Base-by-base conservation (phyloP, 2,329 filamentous ascomycete species). In the Ophiostoma australiae region DNA sequence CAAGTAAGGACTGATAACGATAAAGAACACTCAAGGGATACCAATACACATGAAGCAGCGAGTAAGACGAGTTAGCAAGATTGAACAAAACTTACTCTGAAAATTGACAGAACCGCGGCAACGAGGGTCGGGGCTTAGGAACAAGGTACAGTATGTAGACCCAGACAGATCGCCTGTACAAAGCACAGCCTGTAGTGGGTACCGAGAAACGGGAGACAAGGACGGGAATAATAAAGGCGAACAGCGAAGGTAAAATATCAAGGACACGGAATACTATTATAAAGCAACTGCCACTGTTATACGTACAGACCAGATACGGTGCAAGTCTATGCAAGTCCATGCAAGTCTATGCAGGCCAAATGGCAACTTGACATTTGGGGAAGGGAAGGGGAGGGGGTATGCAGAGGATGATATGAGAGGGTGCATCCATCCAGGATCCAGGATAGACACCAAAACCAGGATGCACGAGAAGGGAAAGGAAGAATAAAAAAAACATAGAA, bases 171-270 rank as follows among this genome's bases (percentile, higher is more conserved):
- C 23, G 23, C 48, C 7, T 23, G 48, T 55, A 31, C 27, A 31
- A 31, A 31, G 27, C 3, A 58, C 7, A 27, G 52, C n/a, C 23
- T 63, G 58, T 63, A 33, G 58, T 27, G 58, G 58, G 58, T 31
- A 63, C 58, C 23, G 13, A 63, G 58, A 33, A 33, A 66, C 79
- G 76, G 73, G 75, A 72, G 72, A 8, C 58, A 33, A 33, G 27
- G 27, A 17, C 58, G 55, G 69, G 68, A 67, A 67, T 61, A 72
- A 48, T 48, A 44, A 66, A 66, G 35, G 13, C n/a, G 20, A 39
- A 27, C 61, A 65, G 27, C 37, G 61, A 31, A 17, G 52, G 27
- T 63, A 63, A 55, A 44, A 52, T 37, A 71, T 17, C 23, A 33
- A 37, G 1, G 68, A 48, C 61, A 33, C 23, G 27, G 27, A 15